Evolutionary conservation across 805 yeast genomes (phyloP), one percentile per base, ranked within the genome.

Genomic region (Saccharomycopsis selenospora): DNA sequence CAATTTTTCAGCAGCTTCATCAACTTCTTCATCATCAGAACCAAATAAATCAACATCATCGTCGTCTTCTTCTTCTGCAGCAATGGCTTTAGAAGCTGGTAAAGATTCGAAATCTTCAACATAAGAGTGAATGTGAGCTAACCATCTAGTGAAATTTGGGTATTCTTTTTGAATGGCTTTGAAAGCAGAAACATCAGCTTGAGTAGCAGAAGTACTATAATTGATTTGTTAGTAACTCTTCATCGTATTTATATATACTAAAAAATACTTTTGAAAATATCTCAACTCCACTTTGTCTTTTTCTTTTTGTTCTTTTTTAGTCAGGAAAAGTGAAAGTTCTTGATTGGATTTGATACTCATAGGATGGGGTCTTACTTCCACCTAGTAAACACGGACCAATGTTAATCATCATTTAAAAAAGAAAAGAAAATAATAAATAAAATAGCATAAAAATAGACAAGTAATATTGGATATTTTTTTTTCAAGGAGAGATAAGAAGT

Each of bases 311-410:
- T 43, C 24, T 20, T 46, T 41, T 46, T 30, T 33, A 46, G 48
- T 60, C 72, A 71, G 71, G 65, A 62, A 63, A 67, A 69, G 66
- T 70, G 64, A 64, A 62, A 66, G 62, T 62, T 64, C 60, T 61
- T 61, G 61, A 61, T 56, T 67, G 68, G 69, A 60, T 72, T 70
- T 82, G 80, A 80, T 86, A 85, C 90, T 86, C 95, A 87, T 82
- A 62, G 80, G 81, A 85, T 82, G 90, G 78, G 95, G 95, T 83
- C 91, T 85, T 85, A 78, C 82, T 71, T 73, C 87, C 95, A 82
- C 89, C 85, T 87, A 95, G 79, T 83, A 83, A 86, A 86, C 95
- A 85, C 90, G 95, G 95, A 85, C 95, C 95, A 85, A 82, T 75
- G 62, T 66, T 64, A 72, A 71, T 84, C 89, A 84, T 82, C 87